These are phyloP conservation scores for Plantago major DNA, from an alignment of 257 asterid species.

Conservation along the genomic window DNA sequence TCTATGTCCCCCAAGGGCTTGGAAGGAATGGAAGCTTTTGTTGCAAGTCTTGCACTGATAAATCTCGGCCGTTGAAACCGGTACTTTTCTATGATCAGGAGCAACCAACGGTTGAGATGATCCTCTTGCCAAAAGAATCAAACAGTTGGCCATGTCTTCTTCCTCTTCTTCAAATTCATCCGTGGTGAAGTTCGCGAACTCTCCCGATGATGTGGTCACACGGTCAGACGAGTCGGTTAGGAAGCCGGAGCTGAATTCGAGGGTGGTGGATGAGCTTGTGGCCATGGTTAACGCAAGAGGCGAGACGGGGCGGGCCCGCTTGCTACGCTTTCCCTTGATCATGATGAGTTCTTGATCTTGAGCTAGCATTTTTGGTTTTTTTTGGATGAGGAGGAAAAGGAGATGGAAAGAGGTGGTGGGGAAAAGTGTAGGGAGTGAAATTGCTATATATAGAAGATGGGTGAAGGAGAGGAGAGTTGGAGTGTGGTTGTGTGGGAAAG, in stretches of 20 bases:
- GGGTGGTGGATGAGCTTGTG: slow-evolving; percentile 40
- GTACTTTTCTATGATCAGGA: slow-evolving; percentile 2
- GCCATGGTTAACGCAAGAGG: slow-evolving; percentile 50
- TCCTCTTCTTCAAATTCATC: slow-evolving; percentile 71
- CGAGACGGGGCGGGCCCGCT: slow-evolving; percentile 53
- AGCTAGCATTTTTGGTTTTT: slow-evolving; percentile 30
- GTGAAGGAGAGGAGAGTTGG: background rate
- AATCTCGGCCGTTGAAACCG: slow-evolving; percentile 26
- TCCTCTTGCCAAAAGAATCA: slow-evolving; percentile 76
- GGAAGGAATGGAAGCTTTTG: slow-evolving; percentile 68
- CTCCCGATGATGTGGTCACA: slow-evolving; percentile 22
- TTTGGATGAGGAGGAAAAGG: slow-evolving; percentile 4
- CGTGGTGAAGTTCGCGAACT: slow-evolving; percentile 2
- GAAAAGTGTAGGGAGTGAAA: background rate
- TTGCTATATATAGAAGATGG: slow-evolving; percentile 22
- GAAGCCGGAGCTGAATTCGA: slow-evolving; percentile 13
- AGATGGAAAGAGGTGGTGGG: slow-evolving; percentile 16
- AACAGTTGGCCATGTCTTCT: slow-evolving; percentile 75
- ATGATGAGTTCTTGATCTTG: slow-evolving; percentile 25
- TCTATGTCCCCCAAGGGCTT: slow-evolving; percentile 92
- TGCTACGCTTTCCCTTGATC: slow-evolving; percentile 64
- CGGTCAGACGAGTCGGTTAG: slow-evolving; percentile 17
- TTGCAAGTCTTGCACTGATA: slow-evolving; percentile 83
- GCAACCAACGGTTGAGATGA: slow-evolving; percentile 8
- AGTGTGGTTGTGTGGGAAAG: slow-evolving; percentile 15